Conservation (phyloP, 345 rosid genomes). For the Salix caprea region DNA sequence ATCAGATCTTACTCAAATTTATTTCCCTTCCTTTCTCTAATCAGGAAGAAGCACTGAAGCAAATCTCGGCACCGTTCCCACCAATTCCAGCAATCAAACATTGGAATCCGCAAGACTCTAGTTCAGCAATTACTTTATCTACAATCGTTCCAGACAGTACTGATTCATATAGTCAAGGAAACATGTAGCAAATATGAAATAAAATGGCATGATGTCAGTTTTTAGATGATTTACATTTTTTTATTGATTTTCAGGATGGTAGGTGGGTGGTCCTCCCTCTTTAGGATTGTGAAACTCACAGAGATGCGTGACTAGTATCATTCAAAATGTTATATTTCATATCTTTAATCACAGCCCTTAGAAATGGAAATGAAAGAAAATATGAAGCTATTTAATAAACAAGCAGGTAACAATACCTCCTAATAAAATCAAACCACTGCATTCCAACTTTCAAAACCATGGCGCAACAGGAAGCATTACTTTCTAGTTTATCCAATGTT, state of each 20-base stretch:
- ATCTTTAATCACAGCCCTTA: neutral
- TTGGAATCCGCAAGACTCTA: constrained; percentile 76
- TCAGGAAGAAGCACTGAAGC: constrained; percentile 38
- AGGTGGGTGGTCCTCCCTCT: neutral
- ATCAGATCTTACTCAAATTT: neutral
- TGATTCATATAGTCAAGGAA: constrained; percentile 44
- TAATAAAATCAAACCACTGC: neutral
- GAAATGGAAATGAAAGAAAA: neutral
- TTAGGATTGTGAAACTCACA: neutral
- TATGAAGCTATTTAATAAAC: too few relatives aligned
- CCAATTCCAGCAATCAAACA: constrained; percentile 75
- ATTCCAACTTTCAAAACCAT: neutral
- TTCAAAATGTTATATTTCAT: neutral
- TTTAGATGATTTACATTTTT: neutral
- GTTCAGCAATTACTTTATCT: constrained; percentile 59
- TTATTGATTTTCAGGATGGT: neutral
- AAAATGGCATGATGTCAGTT: neutral
- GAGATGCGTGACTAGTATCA: neutral
- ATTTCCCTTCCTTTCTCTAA: neutral
- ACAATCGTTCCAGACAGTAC: constrained; percentile 50
- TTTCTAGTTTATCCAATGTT: neutral
- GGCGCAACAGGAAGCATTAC: neutral
- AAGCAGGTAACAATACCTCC: neutral
- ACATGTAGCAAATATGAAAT: neutral
- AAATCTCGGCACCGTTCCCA: constrained; percentile 69